phyloP scores from a whole-genome alignment of 2,329 filamentous ascomycete species.

The Talaromyces rugulosus region DNA sequence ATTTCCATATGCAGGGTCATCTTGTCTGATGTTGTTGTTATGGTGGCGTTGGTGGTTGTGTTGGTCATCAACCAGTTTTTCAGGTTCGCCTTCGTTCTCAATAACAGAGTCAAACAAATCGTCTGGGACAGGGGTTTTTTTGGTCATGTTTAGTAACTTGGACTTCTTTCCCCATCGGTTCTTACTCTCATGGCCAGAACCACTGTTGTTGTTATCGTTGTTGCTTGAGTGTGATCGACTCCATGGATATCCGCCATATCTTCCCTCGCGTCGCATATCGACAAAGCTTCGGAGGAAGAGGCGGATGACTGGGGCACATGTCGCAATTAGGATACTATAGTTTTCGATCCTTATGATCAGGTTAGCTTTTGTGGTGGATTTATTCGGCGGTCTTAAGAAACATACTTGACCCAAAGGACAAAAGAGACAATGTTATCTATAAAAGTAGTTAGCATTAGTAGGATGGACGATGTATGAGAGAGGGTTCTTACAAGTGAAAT shows the following conservation, averaged over 20 bases:
- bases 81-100: neutral
- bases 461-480: neutral
- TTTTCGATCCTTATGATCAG: conserved; percentile 29
- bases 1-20: neutral
- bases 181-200: neutral
- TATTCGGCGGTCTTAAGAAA: neutral
- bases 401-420: conserved; percentile 35
- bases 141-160: neutral
- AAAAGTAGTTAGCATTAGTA: neutral
- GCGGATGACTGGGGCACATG: conserved; percentile 30
- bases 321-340: conserved; percentile 33
- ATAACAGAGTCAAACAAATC: neutral
- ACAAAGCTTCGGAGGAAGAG: conserved; percentile 29
- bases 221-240: conserved; percentile 19
- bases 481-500: conserved; percentile 26
- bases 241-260: conserved; percentile 17
- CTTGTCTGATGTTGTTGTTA: neutral
- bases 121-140: neutral
- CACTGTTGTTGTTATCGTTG: conserved; percentile 11
- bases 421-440: conserved; percentile 31
- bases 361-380: conserved; percentile 2
- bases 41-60: neutral
- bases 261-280: conserved; percentile 20
- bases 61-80: neutral
- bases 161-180: neutral